A percentile compares a stretch with the other conserved stretches of the same genome.
Conservation (phyloP, 345 rosid species). For the Adansonia digitata region DNA sequence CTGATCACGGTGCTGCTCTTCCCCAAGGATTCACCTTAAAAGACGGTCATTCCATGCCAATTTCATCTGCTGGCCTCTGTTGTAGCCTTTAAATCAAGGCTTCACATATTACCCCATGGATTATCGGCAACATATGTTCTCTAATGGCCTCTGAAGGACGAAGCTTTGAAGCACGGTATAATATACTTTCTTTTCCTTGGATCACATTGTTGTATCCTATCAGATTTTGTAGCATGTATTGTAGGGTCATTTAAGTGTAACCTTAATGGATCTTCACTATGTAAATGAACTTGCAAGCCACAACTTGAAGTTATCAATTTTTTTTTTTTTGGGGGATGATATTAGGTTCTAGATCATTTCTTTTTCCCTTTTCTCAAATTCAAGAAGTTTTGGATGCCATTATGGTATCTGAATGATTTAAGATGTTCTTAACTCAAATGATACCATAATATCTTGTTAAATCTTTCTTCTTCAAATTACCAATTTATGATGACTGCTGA, state of each 20-base stretch:
- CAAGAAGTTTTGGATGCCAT: not conserved
- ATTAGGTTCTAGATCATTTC: too few species aligned
- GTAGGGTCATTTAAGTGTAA: not conserved
- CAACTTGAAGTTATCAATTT: too few species aligned
- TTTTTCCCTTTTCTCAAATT: too few species aligned
- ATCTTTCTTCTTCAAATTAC: not conserved
- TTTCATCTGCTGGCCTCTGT: constrained; percentile 28
- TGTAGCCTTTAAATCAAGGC: constrained; percentile 64
- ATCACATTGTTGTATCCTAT: not conserved
- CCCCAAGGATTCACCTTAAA: constrained; percentile 18
- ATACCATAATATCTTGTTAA: not conserved
- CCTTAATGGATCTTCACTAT: not conserved
- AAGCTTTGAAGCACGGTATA: constrained; percentile 76
- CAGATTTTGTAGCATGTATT: not conserved
- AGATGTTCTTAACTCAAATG: too few species aligned
- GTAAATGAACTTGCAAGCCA: not conserved
- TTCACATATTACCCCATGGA: constrained; percentile 81
- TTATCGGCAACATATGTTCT: constrained; percentile 58
- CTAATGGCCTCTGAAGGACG: constrained; percentile 47
- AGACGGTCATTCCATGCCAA: constrained; percentile 21
- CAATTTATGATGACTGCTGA: not conserved
- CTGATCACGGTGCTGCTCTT: constrained; percentile 29
- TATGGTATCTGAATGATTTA: not conserved
- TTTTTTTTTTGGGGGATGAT: too few species aligned
- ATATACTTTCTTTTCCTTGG: not conserved